Evolutionary conservation across 768 basidiomycete genomes (phyloP).

Genomic region (Suillus fuscotomentosus): DNA sequence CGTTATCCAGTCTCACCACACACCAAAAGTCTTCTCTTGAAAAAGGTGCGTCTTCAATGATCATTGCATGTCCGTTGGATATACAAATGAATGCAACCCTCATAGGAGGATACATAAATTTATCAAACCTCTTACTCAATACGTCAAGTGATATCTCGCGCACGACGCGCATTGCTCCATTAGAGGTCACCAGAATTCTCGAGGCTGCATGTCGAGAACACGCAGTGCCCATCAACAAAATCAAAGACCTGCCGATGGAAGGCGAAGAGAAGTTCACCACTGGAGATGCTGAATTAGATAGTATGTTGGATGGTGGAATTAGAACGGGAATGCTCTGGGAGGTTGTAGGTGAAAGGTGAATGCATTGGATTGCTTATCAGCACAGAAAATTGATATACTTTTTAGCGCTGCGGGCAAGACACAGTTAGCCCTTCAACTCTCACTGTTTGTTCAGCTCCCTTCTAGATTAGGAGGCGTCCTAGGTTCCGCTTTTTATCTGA

Average conservation of each 20-base stretch:
- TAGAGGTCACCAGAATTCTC: conserved; percentile 51
- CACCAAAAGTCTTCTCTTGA: conserved; percentile 35
- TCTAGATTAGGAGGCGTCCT: conserved; percentile 50
- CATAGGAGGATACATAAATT: conserved; percentile 47
- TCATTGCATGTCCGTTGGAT: not conserved
- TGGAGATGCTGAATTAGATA: conserved; percentile 71
- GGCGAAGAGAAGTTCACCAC: conserved; percentile 59
- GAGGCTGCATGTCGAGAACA: conserved; percentile 46
- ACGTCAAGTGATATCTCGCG: conserved; percentile 52
- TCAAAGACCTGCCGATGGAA: conserved; percentile 39
- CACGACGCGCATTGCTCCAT: conserved; percentile 49
- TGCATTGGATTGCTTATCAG: conserved; percentile 12
- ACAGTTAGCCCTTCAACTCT: conserved; percentile 83
- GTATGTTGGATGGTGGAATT: conserved; percentile 75
- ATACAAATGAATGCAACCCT: not conserved
- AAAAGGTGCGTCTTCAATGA: conserved; percentile 30
- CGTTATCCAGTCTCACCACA: conserved; percentile 24
- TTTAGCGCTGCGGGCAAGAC: conserved; percentile 92
- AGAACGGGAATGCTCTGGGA: conserved; percentile 83
- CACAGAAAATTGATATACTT: conserved; percentile 8
- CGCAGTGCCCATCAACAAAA: conserved; percentile 34
- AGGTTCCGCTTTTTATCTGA: conserved; percentile 77
- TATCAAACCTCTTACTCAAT: conserved; percentile 50
- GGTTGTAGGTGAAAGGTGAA: conserved; percentile 83
- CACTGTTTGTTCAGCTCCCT: conserved; percentile 76